Evolutionary conservation across 768 basidiomycete genomes (phyloP).

Genomic region (Lactarius indigo): DNA sequence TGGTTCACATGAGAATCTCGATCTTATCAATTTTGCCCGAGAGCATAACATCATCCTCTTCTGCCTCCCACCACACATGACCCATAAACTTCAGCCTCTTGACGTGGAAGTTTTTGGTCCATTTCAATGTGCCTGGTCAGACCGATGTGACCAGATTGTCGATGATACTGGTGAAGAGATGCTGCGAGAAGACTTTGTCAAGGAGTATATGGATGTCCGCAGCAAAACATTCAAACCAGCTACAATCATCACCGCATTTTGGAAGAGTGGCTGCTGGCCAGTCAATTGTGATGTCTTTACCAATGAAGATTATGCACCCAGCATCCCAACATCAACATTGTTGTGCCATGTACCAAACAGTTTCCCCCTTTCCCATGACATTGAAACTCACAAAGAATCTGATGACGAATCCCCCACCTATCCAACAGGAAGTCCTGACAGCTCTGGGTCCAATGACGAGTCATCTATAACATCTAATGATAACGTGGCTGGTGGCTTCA

Average conservation of each 20-base stretch:
- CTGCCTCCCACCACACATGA: conserved; percentile 2
- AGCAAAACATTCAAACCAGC: not conserved
- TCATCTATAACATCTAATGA: too few species aligned
- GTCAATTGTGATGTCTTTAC: not conserved
- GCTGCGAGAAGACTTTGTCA: not conserved
- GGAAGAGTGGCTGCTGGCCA: not conserved
- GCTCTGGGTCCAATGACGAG: too few species aligned
- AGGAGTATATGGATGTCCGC: not conserved
- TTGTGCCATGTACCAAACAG: not conserved
- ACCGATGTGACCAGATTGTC: not conserved
- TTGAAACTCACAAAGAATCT: too few species aligned
- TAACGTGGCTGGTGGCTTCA: too few species aligned
- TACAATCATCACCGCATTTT: not conserved
- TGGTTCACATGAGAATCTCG: not conserved
- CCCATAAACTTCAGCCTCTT: conserved; percentile 9
- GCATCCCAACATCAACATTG: not conserved
- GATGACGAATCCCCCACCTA: too few species aligned
- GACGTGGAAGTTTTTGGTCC: not conserved
- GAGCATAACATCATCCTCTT: too few species aligned
- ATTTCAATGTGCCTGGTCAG: too few species aligned
- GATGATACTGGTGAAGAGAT: not conserved
- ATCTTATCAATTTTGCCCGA: too few species aligned
- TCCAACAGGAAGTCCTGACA: too few species aligned
- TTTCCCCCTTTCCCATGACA: too few species aligned
- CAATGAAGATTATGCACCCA: not conserved